These are phyloP conservation scores for Pyrenochaeta sp. DNA, from an alignment of 2,329 filamentous ascomycete genomes.

Conservation along the genomic window DNA sequence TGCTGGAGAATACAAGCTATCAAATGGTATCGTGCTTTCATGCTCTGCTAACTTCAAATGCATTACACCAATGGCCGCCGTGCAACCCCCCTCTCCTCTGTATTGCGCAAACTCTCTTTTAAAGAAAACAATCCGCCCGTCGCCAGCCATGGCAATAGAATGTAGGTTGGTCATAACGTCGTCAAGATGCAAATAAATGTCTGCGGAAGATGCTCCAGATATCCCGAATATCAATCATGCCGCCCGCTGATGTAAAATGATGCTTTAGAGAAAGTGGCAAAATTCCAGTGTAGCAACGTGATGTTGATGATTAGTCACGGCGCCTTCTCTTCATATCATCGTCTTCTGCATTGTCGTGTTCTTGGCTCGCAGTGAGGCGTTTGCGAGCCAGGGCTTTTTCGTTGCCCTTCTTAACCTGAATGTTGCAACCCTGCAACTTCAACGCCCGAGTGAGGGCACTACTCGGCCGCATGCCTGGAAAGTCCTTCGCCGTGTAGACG, in stretches of 20 bases:
- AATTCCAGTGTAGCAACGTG: neutral
- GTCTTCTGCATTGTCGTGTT: constrained; percentile 52
- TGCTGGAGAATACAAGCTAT: constrained; percentile 37
- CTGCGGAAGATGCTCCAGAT: constrained; percentile 44
- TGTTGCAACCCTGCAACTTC: constrained; percentile 82
- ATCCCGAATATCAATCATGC: constrained; percentile 36
- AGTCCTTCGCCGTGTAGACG: constrained; percentile 86
- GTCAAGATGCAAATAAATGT: constrained; percentile 46
- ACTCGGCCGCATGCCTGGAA: constrained; percentile 83
- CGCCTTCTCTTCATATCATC: constrained; percentile 48
- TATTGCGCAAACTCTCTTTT: constrained; percentile 10
- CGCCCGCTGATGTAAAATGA: constrained; percentile 33
- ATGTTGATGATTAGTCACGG: constrained; percentile 36
- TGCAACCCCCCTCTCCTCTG: constrained; percentile 4
- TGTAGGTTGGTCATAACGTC: constrained; percentile 38
- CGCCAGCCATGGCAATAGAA: constrained; percentile 20
- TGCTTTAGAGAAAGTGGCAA: constrained; percentile 17
- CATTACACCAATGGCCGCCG: constrained; percentile 35
- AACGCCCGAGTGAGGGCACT: constrained; percentile 76
- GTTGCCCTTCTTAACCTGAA: constrained; percentile 87
- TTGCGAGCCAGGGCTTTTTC: constrained; percentile 64
- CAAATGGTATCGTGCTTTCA: constrained; percentile 49
- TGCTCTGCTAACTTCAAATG: constrained; percentile 39
- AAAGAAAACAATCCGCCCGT: constrained; percentile 10
- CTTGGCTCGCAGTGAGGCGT: constrained; percentile 48